Base-by-base conservation (phyloP, 2,329 filamentous ascomycete species). In the Tolypocladium tundrense region DNA sequence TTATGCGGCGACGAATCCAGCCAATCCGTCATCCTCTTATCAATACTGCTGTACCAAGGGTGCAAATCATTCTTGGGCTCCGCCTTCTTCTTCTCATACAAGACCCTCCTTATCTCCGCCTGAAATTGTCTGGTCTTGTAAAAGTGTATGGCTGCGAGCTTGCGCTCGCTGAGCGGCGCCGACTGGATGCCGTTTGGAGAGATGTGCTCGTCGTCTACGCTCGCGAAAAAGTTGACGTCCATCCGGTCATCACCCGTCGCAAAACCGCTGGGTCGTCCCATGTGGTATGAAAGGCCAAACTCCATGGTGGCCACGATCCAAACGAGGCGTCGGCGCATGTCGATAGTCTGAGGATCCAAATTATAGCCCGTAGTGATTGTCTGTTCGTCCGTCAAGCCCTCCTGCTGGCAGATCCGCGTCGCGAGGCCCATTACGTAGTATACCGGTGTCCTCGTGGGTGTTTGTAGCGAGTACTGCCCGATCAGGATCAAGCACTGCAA, bases 401-500 rank as follows among this genome's bases (percentile, higher is more conserved):
- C 80, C 58, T 96, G 90, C 69, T 97, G 93, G 69, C 89, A 91
- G 55, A 99, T 84, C 63, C 91, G 87, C 19, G 90, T 88, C 9
- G 91, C 92, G 24, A 96, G 82, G 8, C 94, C 94, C 52, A 97
- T 84, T 54, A 97, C 87, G 73, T 95, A 97, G 74, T 96, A 97
- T 24, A 95, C 88, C 19, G 93, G 91, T 6, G 91, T 96, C 60
- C 92, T 81, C 1, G 93, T 97, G 0, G 94, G 93, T 0, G 93
- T 97, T 50, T 97, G 76, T 24, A 97, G 79, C 0, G 94, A 97
- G 71, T 97, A 97, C 67, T 94, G 90, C 1, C 86, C 91, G 64
- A 97, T 88, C 19, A 99, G 75, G 4, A 88, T 82, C 57, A 97
- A 85, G 65, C 93, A 97, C 72, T 97, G 94, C 19, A 97, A 76